Evolutionary conservation across 2,329 filamentous ascomycete species (phyloP).

Genomic region (Aspergillus sp.): DNA sequence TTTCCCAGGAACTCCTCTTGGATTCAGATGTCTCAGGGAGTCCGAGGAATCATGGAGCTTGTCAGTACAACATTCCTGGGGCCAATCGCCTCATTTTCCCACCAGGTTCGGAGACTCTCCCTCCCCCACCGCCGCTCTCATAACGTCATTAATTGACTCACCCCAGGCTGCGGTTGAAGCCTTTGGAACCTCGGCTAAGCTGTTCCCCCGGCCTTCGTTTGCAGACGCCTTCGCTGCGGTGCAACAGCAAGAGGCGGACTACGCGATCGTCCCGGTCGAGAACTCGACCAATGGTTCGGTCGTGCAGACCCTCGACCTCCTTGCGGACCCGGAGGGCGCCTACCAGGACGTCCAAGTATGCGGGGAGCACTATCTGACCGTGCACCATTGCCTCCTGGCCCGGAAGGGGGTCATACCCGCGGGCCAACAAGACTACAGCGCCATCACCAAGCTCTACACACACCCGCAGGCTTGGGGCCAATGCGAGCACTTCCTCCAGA

Average conservation of each 20-base stretch:
- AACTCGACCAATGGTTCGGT: constrained; percentile 95
- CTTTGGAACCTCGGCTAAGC: constrained; percentile 39
- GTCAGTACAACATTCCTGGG: constrained; percentile 57
- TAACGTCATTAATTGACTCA: constrained; percentile 15
- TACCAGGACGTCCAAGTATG: constrained; percentile 72
- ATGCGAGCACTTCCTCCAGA: constrained; percentile 71
- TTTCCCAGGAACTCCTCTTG: background rate
- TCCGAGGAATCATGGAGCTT: constrained; percentile 17
- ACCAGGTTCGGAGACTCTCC: constrained; percentile 54
- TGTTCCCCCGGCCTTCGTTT: constrained; percentile 37
- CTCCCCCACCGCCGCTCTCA: constrained; percentile 15
- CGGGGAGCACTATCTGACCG: constrained; percentile 80
- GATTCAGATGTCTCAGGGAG: background rate
- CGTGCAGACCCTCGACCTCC: constrained; percentile 81
- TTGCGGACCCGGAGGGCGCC: constrained; percentile 67
- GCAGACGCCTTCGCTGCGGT: constrained; percentile 75
- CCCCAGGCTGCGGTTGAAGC: constrained; percentile 53
- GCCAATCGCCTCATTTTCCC: constrained; percentile 65
- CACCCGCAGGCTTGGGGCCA: constrained; percentile 96
- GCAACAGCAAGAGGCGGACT: constrained; percentile 61
- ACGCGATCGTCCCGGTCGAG: constrained; percentile 89
- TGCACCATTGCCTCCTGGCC: constrained; percentile 81
- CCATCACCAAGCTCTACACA: constrained; percentile 77
- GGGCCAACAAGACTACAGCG: constrained; percentile 42
- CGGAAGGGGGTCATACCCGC: constrained; percentile 24